A percentile compares a stretch with the other conserved stretches of the same genome.
phyloP scores from a whole-genome alignment of 2,329 filamentous ascomycete genomes.

The Diatrype stigma region DNA sequence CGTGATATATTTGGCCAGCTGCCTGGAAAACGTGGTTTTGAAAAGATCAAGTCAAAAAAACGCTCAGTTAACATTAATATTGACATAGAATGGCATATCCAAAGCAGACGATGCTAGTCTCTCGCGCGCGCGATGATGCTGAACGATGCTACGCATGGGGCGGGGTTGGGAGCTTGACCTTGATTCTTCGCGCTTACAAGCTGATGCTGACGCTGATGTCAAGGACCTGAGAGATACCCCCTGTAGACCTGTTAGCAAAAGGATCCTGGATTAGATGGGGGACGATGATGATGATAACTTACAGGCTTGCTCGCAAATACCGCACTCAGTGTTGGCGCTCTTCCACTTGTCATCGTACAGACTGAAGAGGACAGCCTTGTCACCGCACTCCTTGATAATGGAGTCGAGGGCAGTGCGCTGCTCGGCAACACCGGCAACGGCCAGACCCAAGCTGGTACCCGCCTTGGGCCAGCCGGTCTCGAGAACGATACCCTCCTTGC shows the following conservation, averaged over 20 bases:
- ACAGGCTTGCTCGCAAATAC: constrained; percentile 71
- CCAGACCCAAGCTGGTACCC: constrained; percentile 67
- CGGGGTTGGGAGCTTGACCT: not conserved
- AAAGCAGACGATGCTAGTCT: not conserved
- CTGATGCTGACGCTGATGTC: not conserved
- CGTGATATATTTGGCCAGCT: not conserved
- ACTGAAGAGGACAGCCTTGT: constrained; percentile 75
- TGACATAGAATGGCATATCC: not conserved
- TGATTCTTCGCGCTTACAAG: not conserved
- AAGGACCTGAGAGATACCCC: constrained; percentile 1
- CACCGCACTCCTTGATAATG: constrained; percentile 63
- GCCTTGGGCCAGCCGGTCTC: constrained; percentile 85
- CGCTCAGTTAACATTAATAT: too few species aligned
- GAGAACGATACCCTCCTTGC: constrained; percentile 72
- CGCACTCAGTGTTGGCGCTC: constrained; percentile 54
- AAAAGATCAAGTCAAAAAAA: too few species aligned
- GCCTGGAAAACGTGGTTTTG: not conserved
- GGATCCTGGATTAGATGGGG: constrained; percentile 35
- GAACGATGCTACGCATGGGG: not conserved
- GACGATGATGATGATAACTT: constrained; percentile 21
- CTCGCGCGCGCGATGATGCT: too few species aligned
- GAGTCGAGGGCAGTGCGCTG: constrained; percentile 69
- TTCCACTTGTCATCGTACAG: constrained; percentile 82
- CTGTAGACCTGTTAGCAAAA: not conserved
- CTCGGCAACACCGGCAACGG: constrained; percentile 61